Evolutionary conservation across 176 grass and related monocot species (phyloP).

Genomic region (Phoenix roebelenii): DNA sequence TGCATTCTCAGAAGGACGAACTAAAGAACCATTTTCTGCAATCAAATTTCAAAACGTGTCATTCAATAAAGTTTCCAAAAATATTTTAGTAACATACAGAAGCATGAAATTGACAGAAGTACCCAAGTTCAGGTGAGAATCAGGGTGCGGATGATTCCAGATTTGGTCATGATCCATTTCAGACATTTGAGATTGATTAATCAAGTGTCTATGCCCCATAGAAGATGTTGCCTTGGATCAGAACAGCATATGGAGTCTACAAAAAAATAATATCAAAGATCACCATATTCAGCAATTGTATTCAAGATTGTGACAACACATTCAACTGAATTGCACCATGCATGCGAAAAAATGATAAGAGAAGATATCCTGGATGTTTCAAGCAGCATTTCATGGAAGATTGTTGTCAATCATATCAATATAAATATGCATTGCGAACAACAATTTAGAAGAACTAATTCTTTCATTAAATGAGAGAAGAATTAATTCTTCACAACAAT

Average conservation of each 20-base stretch:
- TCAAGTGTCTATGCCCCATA: constrained; percentile 6
- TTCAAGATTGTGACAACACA: too few species aligned
- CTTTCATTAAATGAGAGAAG: too few species aligned
- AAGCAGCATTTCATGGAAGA: too few species aligned
- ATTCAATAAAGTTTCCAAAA: background rate
- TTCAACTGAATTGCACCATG: too few species aligned
- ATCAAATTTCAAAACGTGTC: background rate
- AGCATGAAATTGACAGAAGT: background rate
- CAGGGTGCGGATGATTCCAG: background rate
- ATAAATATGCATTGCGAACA: too few species aligned
- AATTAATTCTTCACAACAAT: too few species aligned
- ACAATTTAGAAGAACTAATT: too few species aligned
- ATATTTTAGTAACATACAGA: background rate
- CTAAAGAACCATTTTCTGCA: constrained; percentile 8
- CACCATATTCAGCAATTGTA: too few species aligned
- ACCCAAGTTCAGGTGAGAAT: background rate
- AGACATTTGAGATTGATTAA: background rate
- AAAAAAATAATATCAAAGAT: background rate
- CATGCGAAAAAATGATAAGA: too few species aligned
- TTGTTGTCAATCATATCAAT: too few species aligned
- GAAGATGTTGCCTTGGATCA: background rate
- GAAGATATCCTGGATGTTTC: too few species aligned
- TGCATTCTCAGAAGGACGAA: constrained; percentile 1
- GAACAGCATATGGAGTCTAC: background rate
- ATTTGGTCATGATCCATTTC: constrained; percentile 3